A percentile compares a stretch with the other conserved stretches of the same genome.
Conservation (phyloP, 108 stramenopile genomes). For the Skeletonema grethae region DNA sequence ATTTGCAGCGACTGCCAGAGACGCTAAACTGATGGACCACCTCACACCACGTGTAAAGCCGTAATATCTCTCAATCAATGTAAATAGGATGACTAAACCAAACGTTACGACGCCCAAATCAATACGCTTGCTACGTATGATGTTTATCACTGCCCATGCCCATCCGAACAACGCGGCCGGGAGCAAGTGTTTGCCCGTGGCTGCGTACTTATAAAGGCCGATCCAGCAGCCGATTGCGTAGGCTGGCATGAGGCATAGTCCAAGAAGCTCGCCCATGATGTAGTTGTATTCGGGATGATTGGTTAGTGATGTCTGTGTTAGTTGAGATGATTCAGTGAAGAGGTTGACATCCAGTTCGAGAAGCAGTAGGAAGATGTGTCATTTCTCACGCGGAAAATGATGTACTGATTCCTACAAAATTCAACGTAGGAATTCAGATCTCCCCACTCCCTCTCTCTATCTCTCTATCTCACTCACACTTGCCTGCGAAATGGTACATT, state of each 20-base stretch:
- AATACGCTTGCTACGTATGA: conserved; percentile 17
- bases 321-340: too few relatives aligned
- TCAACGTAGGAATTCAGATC: too few relatives aligned
- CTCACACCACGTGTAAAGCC: conserved; percentile 16
- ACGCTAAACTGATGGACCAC: conserved; percentile 12
- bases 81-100: conserved; percentile 22
- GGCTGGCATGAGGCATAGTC: conserved; percentile 36
- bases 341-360: too few relatives aligned
- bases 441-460: too few relatives aligned
- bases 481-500: too few relatives aligned
- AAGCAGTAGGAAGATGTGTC: too few relatives aligned
- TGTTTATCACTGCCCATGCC: conserved; percentile 40
- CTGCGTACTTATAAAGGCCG: conserved; percentile 12
- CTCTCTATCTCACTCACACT: too few relatives aligned
- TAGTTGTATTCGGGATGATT: not conserved
- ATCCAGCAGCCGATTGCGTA: conserved; percentile 35
- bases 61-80: conserved; percentile 16
- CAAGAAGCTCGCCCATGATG: conserved; percentile 28
- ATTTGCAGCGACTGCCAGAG: conserved; percentile 28
- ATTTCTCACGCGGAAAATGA: too few relatives aligned
- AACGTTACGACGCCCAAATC: conserved; percentile 45
- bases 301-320: too few relatives aligned
- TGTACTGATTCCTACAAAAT: not conserved
- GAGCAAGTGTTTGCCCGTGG: conserved; percentile 26
- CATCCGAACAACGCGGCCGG: conserved; percentile 30